Base-by-base conservation (phyloP, 1,284 basidiomycete species). In the Anthracocystis panici-leucophaei region DNA sequence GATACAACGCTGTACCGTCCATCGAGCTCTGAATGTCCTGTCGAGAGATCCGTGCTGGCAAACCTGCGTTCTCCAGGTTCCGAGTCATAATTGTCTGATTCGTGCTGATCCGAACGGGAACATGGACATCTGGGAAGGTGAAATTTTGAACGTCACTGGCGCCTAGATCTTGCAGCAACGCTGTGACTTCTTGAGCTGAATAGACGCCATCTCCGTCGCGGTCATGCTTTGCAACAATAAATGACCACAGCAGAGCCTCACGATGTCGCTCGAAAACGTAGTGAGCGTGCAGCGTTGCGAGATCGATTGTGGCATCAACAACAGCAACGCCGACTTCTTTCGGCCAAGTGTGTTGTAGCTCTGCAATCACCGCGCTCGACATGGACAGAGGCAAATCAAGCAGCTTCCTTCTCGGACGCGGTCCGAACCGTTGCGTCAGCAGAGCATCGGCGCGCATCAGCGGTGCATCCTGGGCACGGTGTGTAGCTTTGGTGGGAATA, bases 171-270 rank as follows among this genome's bases (percentile, higher is more conserved):
- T 21, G 18, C 16, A 73, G 48, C 41, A 73, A 33, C 1, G 60
- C 65, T 6, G 55, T 18, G 0, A 55, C 49, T 48, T 73, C 70
- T 10, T 42, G 18, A 0, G 27, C 5, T 2, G 64, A 67, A 29
- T 59, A 60, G 12, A 42, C 27, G 2, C 64, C 70, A 25, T 73
- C 57, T 9, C 27, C 65, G 42, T 73, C 70, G 12, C 42, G 50
- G 21, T 73, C 70, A 23, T 73, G 70, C 35, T 56, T 67, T 31
- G 70, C 70, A 5, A 73, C 57, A 5, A 73, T 16, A 49, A 73
- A 66, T 0, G 70, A 73, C 70, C 70, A 73, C 16, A 73, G 29
- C 11, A 73, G 60, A 2, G 70, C 70, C 23, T 73, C 70, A 11
- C 70, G 46, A 21, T 58, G 41, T 9, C 56, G 49, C n/a, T 73